A percentile compares a stretch with the other conserved stretches of the same genome.
Conservation (phyloP, 768 basidiomycete species). For the Suillus spraguei region DNA sequence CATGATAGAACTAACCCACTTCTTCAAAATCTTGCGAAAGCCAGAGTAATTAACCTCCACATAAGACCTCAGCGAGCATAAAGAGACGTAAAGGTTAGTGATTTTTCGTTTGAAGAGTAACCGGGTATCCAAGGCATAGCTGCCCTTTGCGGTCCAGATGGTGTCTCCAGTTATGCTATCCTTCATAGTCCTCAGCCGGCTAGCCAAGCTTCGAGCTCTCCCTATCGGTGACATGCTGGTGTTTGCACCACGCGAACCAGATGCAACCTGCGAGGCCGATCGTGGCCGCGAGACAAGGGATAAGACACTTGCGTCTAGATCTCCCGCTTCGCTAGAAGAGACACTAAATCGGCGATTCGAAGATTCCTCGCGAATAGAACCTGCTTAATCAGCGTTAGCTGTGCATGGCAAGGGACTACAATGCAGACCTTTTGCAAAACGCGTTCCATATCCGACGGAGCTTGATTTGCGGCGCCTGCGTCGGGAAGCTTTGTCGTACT, state of each 20-base stretch:
- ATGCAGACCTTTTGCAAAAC: conserved; percentile 26
- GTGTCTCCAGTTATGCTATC: conserved; percentile 51
- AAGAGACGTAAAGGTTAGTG: conserved; percentile 76
- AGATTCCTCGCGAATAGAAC: conserved; percentile 12
- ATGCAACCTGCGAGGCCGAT: conserved; percentile 12
- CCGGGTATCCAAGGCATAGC: conserved; percentile 82
- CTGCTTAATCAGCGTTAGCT: conserved; percentile 10
- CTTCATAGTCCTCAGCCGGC: conserved; percentile 50
- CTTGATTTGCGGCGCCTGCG: conserved; percentile 41
- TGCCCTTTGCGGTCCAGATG: conserved; percentile 80
- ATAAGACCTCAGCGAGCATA: conserved; percentile 80
- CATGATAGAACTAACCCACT: conserved; percentile 50
- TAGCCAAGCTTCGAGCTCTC: conserved; percentile 41
- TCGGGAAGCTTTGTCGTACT: conserved; percentile 29
- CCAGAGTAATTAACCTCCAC: conserved; percentile 92
- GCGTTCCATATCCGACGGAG: conserved; percentile 26
- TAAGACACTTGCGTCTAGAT: conserved; percentile 42
- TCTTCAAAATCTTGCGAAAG: conserved; percentile 94
- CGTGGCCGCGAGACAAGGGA: conserved; percentile 24
- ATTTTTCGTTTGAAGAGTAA: conserved; percentile 90
- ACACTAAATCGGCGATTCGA: conserved; percentile 39
- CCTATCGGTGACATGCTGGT: conserved; percentile 38
- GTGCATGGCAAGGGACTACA: not conserved
- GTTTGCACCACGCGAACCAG: conserved; percentile 27
- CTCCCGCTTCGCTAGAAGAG: conserved; percentile 50